phyloP scores from a whole-genome alignment of 1,284 basidiomycete species.

The Leccinum subfulvum region DNA sequence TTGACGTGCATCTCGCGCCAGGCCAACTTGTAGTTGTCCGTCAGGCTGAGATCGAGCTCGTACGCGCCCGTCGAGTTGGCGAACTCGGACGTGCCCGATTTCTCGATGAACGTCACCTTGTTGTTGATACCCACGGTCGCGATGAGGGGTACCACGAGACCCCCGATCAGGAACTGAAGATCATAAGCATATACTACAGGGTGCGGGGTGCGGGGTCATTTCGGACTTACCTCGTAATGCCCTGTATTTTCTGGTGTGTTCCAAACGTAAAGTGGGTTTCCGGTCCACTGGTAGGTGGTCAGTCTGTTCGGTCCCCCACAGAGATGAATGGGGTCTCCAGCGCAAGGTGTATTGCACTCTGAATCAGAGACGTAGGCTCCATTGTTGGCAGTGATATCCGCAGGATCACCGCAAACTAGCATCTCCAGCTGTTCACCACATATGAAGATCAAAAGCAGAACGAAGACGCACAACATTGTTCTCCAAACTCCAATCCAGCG shows the following conservation, averaged over 20 bases:
- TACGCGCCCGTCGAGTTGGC: slow-evolving; percentile 73
- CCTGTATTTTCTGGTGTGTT: slow-evolving; percentile 62
- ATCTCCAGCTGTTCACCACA: slow-evolving; percentile 1
- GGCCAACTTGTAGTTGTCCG: slow-evolving; percentile 49
- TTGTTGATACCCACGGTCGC: slow-evolving; percentile 74
- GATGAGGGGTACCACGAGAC: slow-evolving; percentile 68
- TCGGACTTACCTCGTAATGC: slow-evolving; percentile 54
- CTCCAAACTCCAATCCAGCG: slow-evolving; percentile 56
- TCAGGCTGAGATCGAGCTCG: slow-evolving; percentile 64
- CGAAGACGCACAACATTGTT: slow-evolving; percentile 62
- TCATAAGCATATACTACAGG: not conserved
- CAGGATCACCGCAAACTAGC: slow-evolving; percentile 65
- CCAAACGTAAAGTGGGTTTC: slow-evolving; percentile 54
- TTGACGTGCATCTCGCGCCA: slow-evolving; percentile 76
- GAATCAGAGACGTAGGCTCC: slow-evolving; percentile 44
- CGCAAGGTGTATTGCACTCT: slow-evolving; percentile 59
- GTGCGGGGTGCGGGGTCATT: slow-evolving; percentile 12
- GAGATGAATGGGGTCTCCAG: slow-evolving; percentile 63
- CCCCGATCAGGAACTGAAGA: slow-evolving; percentile 55
- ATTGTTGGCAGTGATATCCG: slow-evolving; percentile 47
- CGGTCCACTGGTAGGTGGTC: slow-evolving; percentile 62
- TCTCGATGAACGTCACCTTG: slow-evolving; percentile 77
- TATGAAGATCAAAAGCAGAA: not conserved
- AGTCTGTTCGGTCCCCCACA: slow-evolving; percentile 57
- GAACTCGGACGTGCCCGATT: slow-evolving; percentile 51